These are phyloP conservation scores for Rhizopus stolonifer DNA, from an alignment of 371 early-diverging fungal genomes.

Conservation along the genomic window DNA sequence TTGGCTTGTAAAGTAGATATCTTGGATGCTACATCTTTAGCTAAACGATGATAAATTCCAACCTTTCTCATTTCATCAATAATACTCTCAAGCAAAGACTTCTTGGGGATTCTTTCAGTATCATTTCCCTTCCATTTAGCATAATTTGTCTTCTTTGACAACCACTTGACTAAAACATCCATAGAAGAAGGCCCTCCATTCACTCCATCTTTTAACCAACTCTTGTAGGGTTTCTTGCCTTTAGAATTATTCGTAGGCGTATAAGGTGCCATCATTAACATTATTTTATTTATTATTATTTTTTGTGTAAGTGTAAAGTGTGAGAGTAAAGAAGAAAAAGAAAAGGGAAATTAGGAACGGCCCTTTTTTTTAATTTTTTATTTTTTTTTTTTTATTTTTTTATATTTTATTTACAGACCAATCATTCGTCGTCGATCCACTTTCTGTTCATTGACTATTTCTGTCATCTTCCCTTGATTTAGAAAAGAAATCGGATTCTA, in stretches of 20 bases:
- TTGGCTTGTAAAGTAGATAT: constrained; percentile 50
- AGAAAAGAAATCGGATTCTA: constrained; percentile 27
- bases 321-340: constrained; percentile 12
- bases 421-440: constrained; percentile 33
- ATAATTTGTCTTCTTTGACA: constrained; percentile 44
- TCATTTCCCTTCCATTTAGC: constrained; percentile 51
- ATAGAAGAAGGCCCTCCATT: constrained; percentile 50
- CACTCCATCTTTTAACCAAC: constrained; percentile 53
- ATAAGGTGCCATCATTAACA: constrained; percentile 37
- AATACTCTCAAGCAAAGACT: constrained; percentile 41
- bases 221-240: constrained; percentile 49
- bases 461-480: constrained; percentile 4
- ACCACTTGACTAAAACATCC: constrained; percentile 47
- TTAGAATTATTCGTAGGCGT: constrained; percentile 23
- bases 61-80: constrained; percentile 45
- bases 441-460: constrained; percentile 14
- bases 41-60: constrained; percentile 46
- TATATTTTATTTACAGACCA: constrained; percentile 13
- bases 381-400: constrained; percentile 1
- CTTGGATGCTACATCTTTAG: constrained; percentile 48
- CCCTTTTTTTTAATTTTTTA: constrained; percentile 1
- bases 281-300: constrained; percentile 9
- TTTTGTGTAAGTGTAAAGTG: constrained; percentile 4
- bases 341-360: constrained; percentile 7
- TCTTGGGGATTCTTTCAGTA: constrained; percentile 47